Base-by-base conservation (phyloP, 2,329 filamentous ascomycete species). In the Trichoderma sp. region DNA sequence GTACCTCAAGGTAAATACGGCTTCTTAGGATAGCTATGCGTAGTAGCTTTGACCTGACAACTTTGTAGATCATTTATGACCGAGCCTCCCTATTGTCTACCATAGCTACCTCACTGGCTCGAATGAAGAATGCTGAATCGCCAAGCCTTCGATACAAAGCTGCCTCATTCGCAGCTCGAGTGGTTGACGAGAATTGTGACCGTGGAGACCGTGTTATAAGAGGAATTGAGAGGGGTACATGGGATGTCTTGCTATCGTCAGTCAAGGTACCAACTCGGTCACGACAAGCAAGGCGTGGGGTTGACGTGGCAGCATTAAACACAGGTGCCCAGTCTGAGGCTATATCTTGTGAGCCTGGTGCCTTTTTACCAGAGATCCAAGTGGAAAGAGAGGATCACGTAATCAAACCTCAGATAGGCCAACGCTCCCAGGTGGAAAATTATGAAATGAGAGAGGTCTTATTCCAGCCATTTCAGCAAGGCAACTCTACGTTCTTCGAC, bases 51-150 rank as follows among this genome's bases (percentile, higher is more conserved):
- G n/a, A 24, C 35, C 72, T 75, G 31, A 73, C 21, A 13, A n/a
- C 11, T 3, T 29, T 4, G 1, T 13, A 80, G 79, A 63, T 60
- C 8, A 40, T 80, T 47, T 71, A 73, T 13, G 72, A 74, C 2
- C 76, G 75, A 24, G 74, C 74, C 24, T 71, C 70, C 14, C 68
- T 79, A 8, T 58, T 80, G 2, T 71, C 76, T 0, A 70, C 73
- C 8, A 78, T 81, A 52, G 70, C 76, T 10, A 73, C 72, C 13
- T 80, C 76, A 4, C 66, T 81, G 21, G 72, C 75, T 21, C 73
- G 78, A 16, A 76, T 81, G 77, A 73, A 62, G 29, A 70, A 74
- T 58, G 77, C 79, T 13, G 77, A 82, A 70, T 81, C 80, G 6
- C 77, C 79, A 3, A 70, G 69, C 27, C 70, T 80, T 19, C 76